Percentiles rank a stretch among this genome's conserved stretches.
Evolutionary conservation across 2,329 filamentous ascomycete species (phyloP).

Genomic region (Furcasterigmium furcatum): DNA sequence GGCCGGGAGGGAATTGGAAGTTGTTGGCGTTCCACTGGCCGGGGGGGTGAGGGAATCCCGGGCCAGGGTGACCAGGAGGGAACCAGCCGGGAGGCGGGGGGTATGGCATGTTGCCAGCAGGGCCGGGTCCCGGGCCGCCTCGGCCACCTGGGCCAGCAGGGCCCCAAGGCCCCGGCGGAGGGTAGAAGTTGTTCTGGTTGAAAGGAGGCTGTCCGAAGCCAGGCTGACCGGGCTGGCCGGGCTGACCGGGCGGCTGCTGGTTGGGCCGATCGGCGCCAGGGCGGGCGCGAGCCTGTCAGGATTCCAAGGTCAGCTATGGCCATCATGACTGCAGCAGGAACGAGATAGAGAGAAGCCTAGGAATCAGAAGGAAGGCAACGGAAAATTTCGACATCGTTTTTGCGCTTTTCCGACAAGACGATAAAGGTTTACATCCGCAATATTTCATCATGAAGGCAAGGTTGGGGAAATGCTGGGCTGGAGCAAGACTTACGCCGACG

Average conservation of each 20-base stretch:
- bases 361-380: slow-evolving; percentile 99
- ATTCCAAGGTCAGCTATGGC: slow-evolving; percentile 19
- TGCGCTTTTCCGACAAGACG: slow-evolving; percentile 85
- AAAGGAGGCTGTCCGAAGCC: slow-evolving; percentile 42
- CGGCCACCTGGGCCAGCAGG: slow-evolving; percentile 26
- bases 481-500: slow-evolving; percentile 75
- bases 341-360: slow-evolving; percentile 11
- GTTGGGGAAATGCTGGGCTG: slow-evolving; percentile 10
- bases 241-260: slow-evolving; percentile 27
- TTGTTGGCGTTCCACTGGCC: slow-evolving; percentile 60
- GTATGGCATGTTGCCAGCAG: slow-evolving; percentile 72
- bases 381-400: slow-evolving; percentile 93
- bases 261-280: slow-evolving; percentile 28
- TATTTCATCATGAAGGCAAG: slow-evolving; percentile 73
- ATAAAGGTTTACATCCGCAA: slow-evolving; percentile 89
- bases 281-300: slow-evolving; percentile 34
- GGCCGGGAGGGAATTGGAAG: slow-evolving; percentile 60
- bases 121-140: slow-evolving; percentile 44
- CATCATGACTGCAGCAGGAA: slow-evolving; percentile 5
- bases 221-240: slow-evolving; percentile 22
- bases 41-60: slow-evolving; percentile 60
- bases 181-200: slow-evolving; percentile 45
- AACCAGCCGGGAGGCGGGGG: slow-evolving; percentile 78
- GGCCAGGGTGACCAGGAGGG: slow-evolving; percentile 64
- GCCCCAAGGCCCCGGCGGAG: slow-evolving; percentile 52